Base-by-base conservation (phyloP, 306 rosid species). In the Castanea sativa region DNA sequence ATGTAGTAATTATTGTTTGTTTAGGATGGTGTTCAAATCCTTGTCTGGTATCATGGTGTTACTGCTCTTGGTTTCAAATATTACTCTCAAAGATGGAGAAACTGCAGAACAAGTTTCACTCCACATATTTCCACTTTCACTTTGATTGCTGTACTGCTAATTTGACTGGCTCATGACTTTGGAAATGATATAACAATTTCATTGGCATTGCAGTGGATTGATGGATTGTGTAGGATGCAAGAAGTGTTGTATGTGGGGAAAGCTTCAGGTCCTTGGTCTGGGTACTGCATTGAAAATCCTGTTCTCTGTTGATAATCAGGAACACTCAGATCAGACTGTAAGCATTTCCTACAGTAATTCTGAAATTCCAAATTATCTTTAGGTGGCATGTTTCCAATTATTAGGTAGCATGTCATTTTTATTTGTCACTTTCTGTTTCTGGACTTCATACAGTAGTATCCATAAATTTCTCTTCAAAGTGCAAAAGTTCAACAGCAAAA, bases 151-250 rank as follows among this genome's bases (percentile, higher is more conserved):
- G 15, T 30, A 21, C 67, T 27, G 41, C 58, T 60, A 38, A 56
- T 82, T 79, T 65, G 19, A 23, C 73, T 65, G 23, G 15, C 52
- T 67, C 52, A 19, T 33, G 25, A 73, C 35, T 64, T 16, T 53
- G 69, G 63, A 55, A 59, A 60, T 80, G 76, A 61, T 65, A 20
- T 74, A 12, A 65, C 16, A 55, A 53, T 78, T 53, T 3, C 5
- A 52, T 75, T 69, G 81, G 73, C 78, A 79, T 73, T 87, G 83
- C 92, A 95, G 99, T 71, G 90, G 96, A 56, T 74, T 91, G 88
- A 95, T 95, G 99, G 99, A 95, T 77, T 95, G 99, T 79, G 89
- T 95, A 29, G 98, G 99, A 78, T 95, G 99, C 23, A 98, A 95
- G 91, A 95, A 95, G 84, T 95, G 99, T 81, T 88, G 99, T 27